Base-by-base conservation (phyloP, 768 basidiomycete species). In the Russula sp. region DNA sequence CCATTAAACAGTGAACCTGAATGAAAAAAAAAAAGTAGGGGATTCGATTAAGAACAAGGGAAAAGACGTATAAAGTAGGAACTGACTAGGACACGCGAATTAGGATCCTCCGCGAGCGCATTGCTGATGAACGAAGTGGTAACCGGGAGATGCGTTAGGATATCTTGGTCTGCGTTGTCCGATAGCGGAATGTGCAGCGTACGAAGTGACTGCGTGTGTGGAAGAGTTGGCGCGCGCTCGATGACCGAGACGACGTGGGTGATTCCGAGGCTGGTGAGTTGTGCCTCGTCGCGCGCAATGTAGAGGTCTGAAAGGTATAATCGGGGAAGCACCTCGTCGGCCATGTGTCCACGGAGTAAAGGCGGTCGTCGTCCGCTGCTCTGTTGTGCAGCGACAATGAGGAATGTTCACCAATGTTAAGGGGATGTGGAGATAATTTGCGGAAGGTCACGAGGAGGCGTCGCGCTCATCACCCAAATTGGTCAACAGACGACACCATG, bases 221-320 rank as follows among this genome's bases (percentile, higher is more conserved):
- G 64, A 54, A 75, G 69, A 24, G 67, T 70, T 7, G 82, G 81
- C 24, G 75, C 74, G 42, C 74, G 67, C 62, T 90, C 87, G 48
- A 90, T 63, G 49, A 88, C 80, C 34, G 85, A 86, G 32, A 91
- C 73, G 63, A 91, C 76, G 74, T 92, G 90, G 1, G 90, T 92
- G 65, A 90, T 82, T n/a, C 87, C 86, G 3, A 89, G 79, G n/a
- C 73, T 73, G 13, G 68, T 60, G 24, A 90, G 76, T 61, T 79
- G 77, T 5, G 78, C 76, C 13, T 74, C 72, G 69, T 84, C 74
- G 26, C 73, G 73, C 10, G 86, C 88, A 13, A 82, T 84, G 69
- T 74, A 76, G 62, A 81, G 80, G 69, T 85, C 85, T 3, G 87
- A 83, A 63, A 91, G 83, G 69, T 84, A 90, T 34, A 90, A 74